Percentiles rank a stretch among this genome's conserved stretches.
These are phyloP conservation scores for Blastobotrys aristatus DNA, from an alignment of 1,139 yeast species.

Conservation along the genomic window DNA sequence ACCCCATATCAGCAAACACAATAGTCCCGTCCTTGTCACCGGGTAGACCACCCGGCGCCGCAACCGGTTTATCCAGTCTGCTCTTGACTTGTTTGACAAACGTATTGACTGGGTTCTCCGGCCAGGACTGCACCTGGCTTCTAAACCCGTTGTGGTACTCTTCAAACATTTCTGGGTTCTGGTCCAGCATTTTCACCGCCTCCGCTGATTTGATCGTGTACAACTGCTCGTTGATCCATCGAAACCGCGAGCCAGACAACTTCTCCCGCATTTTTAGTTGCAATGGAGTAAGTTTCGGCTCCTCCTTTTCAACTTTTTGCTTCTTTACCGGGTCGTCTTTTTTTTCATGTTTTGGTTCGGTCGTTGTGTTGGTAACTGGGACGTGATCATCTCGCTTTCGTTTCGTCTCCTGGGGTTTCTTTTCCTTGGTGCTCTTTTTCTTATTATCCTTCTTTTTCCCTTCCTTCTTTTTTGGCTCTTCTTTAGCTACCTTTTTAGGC, in stretches of 20 bases:
- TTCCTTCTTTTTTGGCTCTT: conserved; percentile 15
- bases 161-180: conserved; percentile 84
- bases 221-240: conserved; percentile 96
- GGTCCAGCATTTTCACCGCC: conserved; percentile 66
- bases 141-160: conserved; percentile 95
- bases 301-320: conserved; percentile 2
- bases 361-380: neutral
- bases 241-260: conserved; percentile 86
- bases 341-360: no score
- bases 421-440: conserved; percentile 19
- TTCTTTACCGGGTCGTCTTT: neutral
- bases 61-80: conserved; percentile 61
- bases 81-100: conserved; percentile 67
- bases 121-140: conserved; percentile 95
- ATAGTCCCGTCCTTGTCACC: conserved; percentile 41
- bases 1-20: conserved; percentile 95
- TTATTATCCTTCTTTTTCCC: conserved; percentile 19
- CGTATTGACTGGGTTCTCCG: conserved; percentile 92
- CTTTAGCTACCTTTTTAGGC: conserved; percentile 47
- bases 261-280: conserved; percentile 96
- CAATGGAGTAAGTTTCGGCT: conserved; percentile 59
- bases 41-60: conserved; percentile 95
- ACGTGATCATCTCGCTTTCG: conserved; percentile 12
- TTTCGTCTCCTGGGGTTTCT: conserved; percentile 25
- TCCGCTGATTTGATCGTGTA: conserved; percentile 77